These are phyloP conservation scores for Cytospora schulzeri DNA, from an alignment of 2,329 filamentous ascomycete species.

Conservation along the genomic window DNA sequence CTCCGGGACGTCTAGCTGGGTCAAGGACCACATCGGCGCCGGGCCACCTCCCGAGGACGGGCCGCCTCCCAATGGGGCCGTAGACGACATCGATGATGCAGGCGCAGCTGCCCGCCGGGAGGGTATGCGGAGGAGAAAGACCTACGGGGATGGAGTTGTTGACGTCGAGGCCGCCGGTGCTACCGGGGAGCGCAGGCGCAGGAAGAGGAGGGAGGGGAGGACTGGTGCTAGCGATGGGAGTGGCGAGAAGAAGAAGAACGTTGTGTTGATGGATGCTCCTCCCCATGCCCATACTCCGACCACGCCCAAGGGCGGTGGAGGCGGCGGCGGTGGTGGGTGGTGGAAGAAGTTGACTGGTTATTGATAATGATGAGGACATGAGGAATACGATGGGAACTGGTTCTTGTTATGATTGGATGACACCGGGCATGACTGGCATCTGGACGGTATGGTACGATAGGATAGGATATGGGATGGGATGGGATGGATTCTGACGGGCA, in stretches of 20 bases:
- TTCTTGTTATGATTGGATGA: neutral
- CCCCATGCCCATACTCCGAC: constrained; percentile 20
- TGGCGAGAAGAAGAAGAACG: constrained; percentile 42
- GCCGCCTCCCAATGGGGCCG: constrained; percentile 40
- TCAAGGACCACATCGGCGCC: constrained; percentile 65
- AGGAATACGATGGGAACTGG: neutral
- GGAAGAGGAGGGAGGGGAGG: constrained; percentile 32
- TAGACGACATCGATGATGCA: constrained; percentile 47
- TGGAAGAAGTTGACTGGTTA: constrained; percentile 56
- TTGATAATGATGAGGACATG: constrained; percentile 20
- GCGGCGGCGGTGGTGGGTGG: constrained; percentile 49
- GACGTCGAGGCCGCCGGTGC: constrained; percentile 37
- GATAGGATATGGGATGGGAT: neutral
- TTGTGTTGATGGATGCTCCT: constrained; percentile 43
- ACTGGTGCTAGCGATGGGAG: constrained; percentile 51
- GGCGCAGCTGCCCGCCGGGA: constrained; percentile 55
- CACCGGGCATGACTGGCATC: constrained; percentile 1
- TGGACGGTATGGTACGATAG: no score
- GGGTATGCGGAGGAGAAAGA: constrained; percentile 47
- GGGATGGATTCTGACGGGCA: neutral
- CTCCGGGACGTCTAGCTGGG: constrained; percentile 66
- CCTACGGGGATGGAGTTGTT: constrained; percentile 43
- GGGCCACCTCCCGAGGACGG: constrained; percentile 56
- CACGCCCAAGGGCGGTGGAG: constrained; percentile 46
- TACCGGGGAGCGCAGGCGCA: constrained; percentile 35